Evolutionary conservation across 2,329 filamentous ascomycete species (phyloP).

Genomic region (Fusarium oxysporum): DNA sequence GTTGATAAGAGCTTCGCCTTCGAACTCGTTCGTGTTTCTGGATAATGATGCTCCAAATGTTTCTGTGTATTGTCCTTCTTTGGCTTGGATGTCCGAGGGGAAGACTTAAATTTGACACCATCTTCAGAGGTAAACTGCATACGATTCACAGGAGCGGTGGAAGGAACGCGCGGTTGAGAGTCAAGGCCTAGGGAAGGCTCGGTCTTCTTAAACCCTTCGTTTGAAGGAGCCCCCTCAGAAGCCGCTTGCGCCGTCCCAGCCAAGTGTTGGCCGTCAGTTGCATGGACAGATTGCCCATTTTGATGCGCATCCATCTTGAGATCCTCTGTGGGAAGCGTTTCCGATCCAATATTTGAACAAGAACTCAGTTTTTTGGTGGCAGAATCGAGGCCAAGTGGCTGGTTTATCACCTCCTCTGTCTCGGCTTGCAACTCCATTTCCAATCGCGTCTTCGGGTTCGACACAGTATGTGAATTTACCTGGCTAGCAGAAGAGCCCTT

Average conservation of each 20-base stretch:
- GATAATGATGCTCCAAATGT: not conserved
- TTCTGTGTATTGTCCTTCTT: not conserved
- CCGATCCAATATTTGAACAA: slow-evolving; percentile 9
- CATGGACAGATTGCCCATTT: not conserved
- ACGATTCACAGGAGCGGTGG: not conserved
- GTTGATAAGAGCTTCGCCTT: not conserved
- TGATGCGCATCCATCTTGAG: slow-evolving; percentile 3
- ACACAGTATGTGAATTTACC: not conserved
- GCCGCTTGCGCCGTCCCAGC: not conserved
- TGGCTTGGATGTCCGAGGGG: not conserved
- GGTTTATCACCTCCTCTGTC: not conserved
- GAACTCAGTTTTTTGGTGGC: not conserved
- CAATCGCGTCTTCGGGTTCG: not conserved
- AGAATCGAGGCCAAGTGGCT: not conserved
- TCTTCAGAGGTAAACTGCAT: not conserved
- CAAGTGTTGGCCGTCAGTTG: not conserved
- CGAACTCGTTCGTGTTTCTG: not conserved
- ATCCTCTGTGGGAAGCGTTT: not conserved
- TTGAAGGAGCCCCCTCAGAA: not conserved
- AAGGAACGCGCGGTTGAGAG: not conserved
- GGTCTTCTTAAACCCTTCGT: not conserved
- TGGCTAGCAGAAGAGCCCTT: not conserved
- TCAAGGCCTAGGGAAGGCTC: not conserved
- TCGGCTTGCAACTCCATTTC: not conserved
- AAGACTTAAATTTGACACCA: not conserved